Evolutionary conservation across 2,329 filamentous ascomycete genomes (phyloP).

Genomic region (Trichoderma endophyticum): DNA sequence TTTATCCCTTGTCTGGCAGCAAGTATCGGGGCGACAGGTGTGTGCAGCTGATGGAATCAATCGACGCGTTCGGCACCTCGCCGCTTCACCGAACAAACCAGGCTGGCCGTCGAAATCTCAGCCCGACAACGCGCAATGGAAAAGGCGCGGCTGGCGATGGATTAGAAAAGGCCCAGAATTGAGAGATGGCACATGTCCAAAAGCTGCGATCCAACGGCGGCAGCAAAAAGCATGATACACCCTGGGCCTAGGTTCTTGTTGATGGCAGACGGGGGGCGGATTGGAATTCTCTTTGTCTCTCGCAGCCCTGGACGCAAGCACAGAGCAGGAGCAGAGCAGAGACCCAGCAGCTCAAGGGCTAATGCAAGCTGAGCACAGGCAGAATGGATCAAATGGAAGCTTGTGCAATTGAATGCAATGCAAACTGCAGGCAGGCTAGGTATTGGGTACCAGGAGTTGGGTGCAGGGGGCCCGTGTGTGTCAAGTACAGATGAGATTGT

Average conservation of each 20-base stretch:
- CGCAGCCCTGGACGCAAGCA: neutral
- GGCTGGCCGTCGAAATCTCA: neutral
- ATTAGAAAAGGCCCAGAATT: neutral
- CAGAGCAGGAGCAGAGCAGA: neutral
- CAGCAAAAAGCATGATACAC: slow-evolving; percentile 16
- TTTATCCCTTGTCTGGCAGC: slow-evolving; percentile 15
- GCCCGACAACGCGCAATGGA: slow-evolving; percentile 8
- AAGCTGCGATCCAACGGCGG: slow-evolving; percentile 9
- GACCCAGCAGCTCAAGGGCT: neutral
- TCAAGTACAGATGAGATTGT: neutral
- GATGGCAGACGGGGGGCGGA: slow-evolving; percentile 11
- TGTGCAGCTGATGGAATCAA: slow-evolving; percentile 14
- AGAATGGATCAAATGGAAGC: neutral
- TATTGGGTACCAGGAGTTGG: neutral
- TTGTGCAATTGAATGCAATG: neutral
- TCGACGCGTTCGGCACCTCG: slow-evolving; percentile 11
- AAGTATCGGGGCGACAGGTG: slow-evolving; percentile 10
- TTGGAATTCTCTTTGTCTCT: slow-evolving; percentile 6
- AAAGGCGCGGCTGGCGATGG: neutral
- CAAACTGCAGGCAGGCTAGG: neutral
- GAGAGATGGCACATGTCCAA: slow-evolving; percentile 15
- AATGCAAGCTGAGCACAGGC: neutral
- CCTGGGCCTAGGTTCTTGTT: neutral
- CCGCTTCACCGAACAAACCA: slow-evolving; percentile 1
- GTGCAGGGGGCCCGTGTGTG: neutral